Conservation (phyloP, 2,329 filamentous ascomycete genomes). For the Stemphylium vesicarium region DNA sequence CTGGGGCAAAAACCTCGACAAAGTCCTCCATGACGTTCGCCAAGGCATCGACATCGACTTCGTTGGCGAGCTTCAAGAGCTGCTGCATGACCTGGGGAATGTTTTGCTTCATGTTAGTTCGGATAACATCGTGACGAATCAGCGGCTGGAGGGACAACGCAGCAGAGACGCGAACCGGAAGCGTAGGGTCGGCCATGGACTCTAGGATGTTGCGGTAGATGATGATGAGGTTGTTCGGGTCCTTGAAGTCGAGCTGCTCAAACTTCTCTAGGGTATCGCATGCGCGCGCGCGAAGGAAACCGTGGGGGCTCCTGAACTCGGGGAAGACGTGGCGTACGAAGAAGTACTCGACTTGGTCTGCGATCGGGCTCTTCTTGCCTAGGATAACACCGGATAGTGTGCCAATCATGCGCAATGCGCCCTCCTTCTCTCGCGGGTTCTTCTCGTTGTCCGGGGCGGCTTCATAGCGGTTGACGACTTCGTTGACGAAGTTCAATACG, state of each 20-base stretch:
- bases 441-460: slow-evolving; percentile 83
- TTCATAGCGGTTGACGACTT: slow-evolving; percentile 93
- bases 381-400: slow-evolving; percentile 92
- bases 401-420: slow-evolving; percentile 94
- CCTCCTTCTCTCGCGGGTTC: slow-evolving; percentile 94
- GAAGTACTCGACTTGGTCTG: slow-evolving; percentile 97
- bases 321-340: slow-evolving; percentile 98
- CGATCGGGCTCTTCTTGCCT: slow-evolving; percentile 97
- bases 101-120: slow-evolving; percentile 93
- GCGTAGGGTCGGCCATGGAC: slow-evolving; percentile 91
- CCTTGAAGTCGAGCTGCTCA: slow-evolving; percentile 95
- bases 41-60: slow-evolving; percentile 95
- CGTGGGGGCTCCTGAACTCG: slow-evolving; percentile 90
- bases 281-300: slow-evolving; percentile 90
- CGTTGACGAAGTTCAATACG: slow-evolving; percentile 93
- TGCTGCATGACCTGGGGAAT: slow-evolving; percentile 99
- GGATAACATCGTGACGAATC: slow-evolving; percentile 93
- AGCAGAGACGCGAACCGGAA: slow-evolving; percentile 93
- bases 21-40: slow-evolving; percentile 99
- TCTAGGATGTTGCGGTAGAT: slow-evolving; percentile 97
- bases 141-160: slow-evolving; percentile 92
- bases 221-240: slow-evolving; percentile 90
- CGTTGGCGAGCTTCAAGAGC: slow-evolving; percentile 93
- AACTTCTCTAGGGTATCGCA: slow-evolving; percentile 99
- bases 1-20: slow-evolving; percentile 96